phyloP scores from a whole-genome alignment of 2,329 filamentous ascomycete genomes.

The Neurospora sp. region DNA sequence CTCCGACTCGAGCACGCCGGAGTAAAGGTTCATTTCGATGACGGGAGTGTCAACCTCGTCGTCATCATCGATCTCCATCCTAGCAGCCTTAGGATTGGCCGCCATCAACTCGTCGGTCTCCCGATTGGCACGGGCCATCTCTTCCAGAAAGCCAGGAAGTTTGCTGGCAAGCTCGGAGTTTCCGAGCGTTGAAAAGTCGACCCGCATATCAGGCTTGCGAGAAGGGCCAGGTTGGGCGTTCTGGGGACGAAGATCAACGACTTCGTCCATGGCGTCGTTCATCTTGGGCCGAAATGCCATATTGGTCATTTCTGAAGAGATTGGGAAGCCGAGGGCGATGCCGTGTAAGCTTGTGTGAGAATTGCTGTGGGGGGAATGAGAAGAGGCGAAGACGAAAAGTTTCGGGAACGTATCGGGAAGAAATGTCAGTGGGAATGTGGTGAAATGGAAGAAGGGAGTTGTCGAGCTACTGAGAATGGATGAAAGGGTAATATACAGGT shows the following conservation, averaged over 20 bases:
- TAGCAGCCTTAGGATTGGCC: constrained; percentile 8
- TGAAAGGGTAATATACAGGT: neutral
- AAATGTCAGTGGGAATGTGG: neutral
- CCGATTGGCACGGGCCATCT: constrained; percentile 15
- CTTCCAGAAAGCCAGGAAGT: constrained; percentile 19
- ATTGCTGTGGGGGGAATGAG: neutral
- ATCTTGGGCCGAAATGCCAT: constrained; percentile 4
- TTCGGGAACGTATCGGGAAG: neutral
- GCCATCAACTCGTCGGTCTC: constrained; percentile 12
- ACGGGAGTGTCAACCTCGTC: constrained; percentile 12
- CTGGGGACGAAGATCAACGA: constrained; percentile 13
- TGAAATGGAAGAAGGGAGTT: neutral
- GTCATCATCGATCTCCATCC: constrained; percentile 16
- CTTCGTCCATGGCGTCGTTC: constrained; percentile 14
- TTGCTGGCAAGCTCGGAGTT: constrained; percentile 11
- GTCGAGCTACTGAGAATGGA: neutral
- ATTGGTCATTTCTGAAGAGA: neutral
- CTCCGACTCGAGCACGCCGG: constrained; percentile 15
- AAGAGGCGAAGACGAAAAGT: neutral
- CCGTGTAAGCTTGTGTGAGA: neutral
- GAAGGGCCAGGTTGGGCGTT: neutral
- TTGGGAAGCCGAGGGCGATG: neutral
- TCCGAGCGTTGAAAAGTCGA: constrained; percentile 14
- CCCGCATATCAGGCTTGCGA: constrained; percentile 15
- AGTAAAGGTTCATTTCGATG: constrained; percentile 16